A percentile compares a stretch with the other conserved stretches of the same genome.
Evolutionary conservation across 805 yeast species (phyloP).

Genomic region (Candida ovalis): DNA sequence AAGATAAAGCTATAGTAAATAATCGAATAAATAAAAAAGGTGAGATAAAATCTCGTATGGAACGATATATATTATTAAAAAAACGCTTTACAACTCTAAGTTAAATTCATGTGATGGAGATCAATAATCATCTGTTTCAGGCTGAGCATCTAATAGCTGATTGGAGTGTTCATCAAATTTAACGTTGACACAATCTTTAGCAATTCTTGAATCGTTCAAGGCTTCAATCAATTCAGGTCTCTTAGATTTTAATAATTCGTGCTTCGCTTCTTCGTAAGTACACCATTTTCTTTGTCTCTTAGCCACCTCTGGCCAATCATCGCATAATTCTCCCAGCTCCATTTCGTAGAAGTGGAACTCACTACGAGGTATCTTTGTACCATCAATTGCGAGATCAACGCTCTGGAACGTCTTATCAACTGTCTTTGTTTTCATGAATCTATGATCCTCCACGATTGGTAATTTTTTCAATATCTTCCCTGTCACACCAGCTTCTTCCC

Average conservation of each 20-base stretch:
- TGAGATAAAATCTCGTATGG: no score
- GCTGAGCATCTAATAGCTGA: conserved; percentile 26
- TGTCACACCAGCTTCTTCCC: conserved; percentile 96
- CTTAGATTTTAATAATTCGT: conserved; percentile 50
- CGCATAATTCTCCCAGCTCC: conserved; percentile 50
- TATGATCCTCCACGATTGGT: conserved; percentile 61
- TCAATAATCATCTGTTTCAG: conserved; percentile 28
- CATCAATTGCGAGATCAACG: conserved; percentile 23
- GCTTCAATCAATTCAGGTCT: conserved; percentile 69
- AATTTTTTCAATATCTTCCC: conserved; percentile 56
- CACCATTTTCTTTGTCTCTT: conserved; percentile 74
- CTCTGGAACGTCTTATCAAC: conserved; percentile 15
- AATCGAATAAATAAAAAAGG: not conserved
- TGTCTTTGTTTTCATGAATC: conserved; percentile 23
- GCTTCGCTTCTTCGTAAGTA: conserved; percentile 60
- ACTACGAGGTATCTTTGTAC: conserved; percentile 53
- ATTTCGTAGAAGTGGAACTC: conserved; percentile 88
- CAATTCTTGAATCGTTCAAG: conserved; percentile 50
- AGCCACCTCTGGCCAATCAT: conserved; percentile 71
- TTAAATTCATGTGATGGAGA: not conserved
- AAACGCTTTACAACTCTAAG: no score
- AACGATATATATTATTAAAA: no score
- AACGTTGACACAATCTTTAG: conserved; percentile 31
- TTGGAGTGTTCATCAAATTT: conserved; percentile 24
- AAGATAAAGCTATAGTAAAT: not conserved